Percentiles rank a stretch among this genome's conserved stretches.
These are phyloP conservation scores for Colletotrichum simmondsii DNA, from an alignment of 2,329 filamentous ascomycete genomes.

Conservation along the genomic window DNA sequence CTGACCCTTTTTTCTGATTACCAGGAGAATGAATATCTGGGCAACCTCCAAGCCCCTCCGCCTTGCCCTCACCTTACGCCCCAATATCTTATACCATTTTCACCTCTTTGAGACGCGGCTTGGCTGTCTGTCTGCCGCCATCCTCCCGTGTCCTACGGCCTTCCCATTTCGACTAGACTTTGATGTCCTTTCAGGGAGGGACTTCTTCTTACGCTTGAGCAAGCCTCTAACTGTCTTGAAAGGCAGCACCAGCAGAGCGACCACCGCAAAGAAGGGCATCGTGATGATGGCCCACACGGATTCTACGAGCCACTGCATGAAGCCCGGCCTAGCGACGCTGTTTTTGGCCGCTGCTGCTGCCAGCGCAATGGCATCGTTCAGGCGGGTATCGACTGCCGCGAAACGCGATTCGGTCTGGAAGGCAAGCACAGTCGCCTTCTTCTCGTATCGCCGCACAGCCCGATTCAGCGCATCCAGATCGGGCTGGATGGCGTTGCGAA, in stretches of 20 bases:
- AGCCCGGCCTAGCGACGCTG: slow-evolving; percentile 49
- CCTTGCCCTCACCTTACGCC: background rate
- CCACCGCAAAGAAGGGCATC: slow-evolving; percentile 53
- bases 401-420: slow-evolving; percentile 82
- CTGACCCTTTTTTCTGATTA: background rate
- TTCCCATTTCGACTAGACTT: slow-evolving; percentile 40
- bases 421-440: slow-evolving; percentile 80
- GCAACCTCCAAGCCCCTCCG: background rate
- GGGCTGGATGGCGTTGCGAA: slow-evolving; percentile 75
- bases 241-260: slow-evolving; percentile 55
- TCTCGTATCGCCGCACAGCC: slow-evolving; percentile 91
- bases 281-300: slow-evolving; percentile 46
- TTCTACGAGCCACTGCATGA: slow-evolving; percentile 52
- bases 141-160: slow-evolving; percentile 42
- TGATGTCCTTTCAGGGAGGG: slow-evolving; percentile 37
- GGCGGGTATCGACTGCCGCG: slow-evolving; percentile 73
- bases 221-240: slow-evolving; percentile 50
- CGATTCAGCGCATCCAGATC: slow-evolving; percentile 90
- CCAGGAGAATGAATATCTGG: background rate
- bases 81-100: background rate
- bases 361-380: slow-evolving; percentile 84
- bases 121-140: slow-evolving; percentile 49
- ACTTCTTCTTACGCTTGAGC: slow-evolving; percentile 46
- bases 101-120: slow-evolving; percentile 40
- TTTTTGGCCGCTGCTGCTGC: slow-evolving; percentile 77